Evolutionary conservation across 2,329 filamentous ascomycete genomes (phyloP), one percentile per base, ranked within the genome.

Genomic region (Tolypocladium sp.): DNA sequence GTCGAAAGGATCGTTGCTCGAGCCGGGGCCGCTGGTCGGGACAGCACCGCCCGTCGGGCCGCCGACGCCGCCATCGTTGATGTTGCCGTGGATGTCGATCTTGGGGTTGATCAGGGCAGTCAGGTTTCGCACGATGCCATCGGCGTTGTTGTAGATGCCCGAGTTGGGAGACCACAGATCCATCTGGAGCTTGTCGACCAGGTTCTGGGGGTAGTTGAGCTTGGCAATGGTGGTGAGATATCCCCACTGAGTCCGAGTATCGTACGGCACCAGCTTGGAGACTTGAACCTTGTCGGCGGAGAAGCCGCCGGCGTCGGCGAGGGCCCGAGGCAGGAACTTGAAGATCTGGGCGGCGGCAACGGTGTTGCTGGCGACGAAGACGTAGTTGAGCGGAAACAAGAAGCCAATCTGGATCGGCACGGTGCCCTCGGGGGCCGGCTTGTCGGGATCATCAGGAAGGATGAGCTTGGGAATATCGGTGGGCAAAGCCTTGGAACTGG

Each of bases 261-360:
- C 87, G 65, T 89, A 86, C 2, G 92, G 91, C 66, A 87, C 80
- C 56, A 97, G 83, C 63, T 84, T 85, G 62, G 84, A 81, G 77
- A 96, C 88, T 51, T 79, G 74, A 56, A 92, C 78, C 58, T 88
- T 77, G 22, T 79, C 68, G 15, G 74, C 62, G 2, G 73, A 67
- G 53, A 96, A 77, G 53, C 84, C 86, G 55, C 72, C 73, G 51
- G 84, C 88, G 63, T 87, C 82, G 2, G 82, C 77, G 56, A 96
- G 79, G 63, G 90, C 91, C 57, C 79, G 66, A 0, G 92, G 92
- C 4, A 97, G 78, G 64, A 84, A 89, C 57, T 83, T 76, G 77
- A 97, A 96, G 68, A 99, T 90, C 74, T 97, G 93, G 44, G 85
- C 85, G 6, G 91, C 89, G 22, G 92, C 89, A 63, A 87, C 80